A percentile compares a stretch with the other conserved stretches of the same genome.
Evolutionary conservation across 2,329 filamentous ascomycete species (phyloP).

Genomic region (Neonectria punicea): DNA sequence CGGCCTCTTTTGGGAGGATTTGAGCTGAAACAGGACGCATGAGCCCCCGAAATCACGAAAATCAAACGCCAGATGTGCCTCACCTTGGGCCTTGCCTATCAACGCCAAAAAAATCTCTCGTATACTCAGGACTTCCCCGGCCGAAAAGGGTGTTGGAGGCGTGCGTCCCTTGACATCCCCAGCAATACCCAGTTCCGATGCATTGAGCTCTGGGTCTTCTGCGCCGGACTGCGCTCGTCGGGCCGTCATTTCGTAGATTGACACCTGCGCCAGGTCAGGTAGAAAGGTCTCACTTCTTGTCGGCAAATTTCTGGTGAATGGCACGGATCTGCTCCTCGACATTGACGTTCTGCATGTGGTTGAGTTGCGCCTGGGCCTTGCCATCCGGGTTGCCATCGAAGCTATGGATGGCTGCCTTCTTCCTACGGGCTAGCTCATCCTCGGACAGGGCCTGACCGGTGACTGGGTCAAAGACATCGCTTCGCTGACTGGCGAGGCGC

Average conservation of each 20-base stretch:
- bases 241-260: slow-evolving; percentile 10
- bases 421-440: slow-evolving; percentile 79
- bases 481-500: slow-evolving; percentile 88
- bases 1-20: slow-evolving; percentile 15
- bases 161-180: neutral
- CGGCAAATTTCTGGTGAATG: slow-evolving; percentile 65
- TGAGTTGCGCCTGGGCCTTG: slow-evolving; percentile 63
- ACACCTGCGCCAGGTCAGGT: slow-evolving; percentile 1
- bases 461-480: slow-evolving; percentile 83
- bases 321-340: slow-evolving; percentile 86
- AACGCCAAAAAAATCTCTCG: slow-evolving; percentile 34
- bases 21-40: slow-evolving; percentile 41
- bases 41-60: slow-evolving; percentile 39
- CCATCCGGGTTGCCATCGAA: slow-evolving; percentile 74
- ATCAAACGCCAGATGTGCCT: slow-evolving; percentile 41
- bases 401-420: slow-evolving; percentile 73
- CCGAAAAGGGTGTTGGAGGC: neutral
- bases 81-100: slow-evolving; percentile 40
- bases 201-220: neutral
- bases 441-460: slow-evolving; percentile 75
- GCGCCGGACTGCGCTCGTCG: slow-evolving; percentile 8
- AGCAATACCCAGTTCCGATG: neutral
- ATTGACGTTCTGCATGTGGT: slow-evolving; percentile 74
- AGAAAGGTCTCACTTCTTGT: slow-evolving; percentile 46
- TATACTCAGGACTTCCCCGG: neutral